phyloP scores from a whole-genome alignment of 306 rosid genomes.

The Spatholobus suberectus region DNA sequence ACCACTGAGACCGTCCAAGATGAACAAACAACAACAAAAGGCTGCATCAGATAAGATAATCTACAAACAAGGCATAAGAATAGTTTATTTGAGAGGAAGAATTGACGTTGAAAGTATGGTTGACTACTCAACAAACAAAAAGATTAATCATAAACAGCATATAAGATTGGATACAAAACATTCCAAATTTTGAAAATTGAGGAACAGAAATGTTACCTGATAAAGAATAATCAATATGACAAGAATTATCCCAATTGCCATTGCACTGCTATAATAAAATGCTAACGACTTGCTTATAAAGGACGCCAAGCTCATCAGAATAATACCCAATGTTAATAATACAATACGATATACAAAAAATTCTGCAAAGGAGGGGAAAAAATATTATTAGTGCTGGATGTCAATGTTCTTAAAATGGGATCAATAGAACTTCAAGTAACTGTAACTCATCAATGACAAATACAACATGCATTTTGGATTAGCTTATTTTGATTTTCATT shows the following conservation, averaged over 20 bases:
- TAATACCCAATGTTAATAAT: constrained; percentile 63
- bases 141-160: constrained; percentile 5
- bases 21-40: constrained; percentile 2
- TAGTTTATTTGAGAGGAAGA: not conserved
- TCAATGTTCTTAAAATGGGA: constrained; percentile 9
- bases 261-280: constrained; percentile 84
- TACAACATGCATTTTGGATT: not conserved
- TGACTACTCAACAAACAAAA: constrained; percentile 12
- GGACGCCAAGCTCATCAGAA: constrained; percentile 76
- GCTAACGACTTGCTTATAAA: constrained; percentile 70
- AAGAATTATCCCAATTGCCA: constrained; percentile 83
- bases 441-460: constrained; percentile 24
- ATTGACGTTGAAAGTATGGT: constrained; percentile 2
- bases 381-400: constrained; percentile 5
- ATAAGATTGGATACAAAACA: constrained; percentile 4
- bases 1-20: constrained; percentile 18
- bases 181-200: not conserved
- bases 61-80: not conserved
- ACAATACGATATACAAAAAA: constrained; percentile 64
- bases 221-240: constrained; percentile 83
- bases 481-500: not conserved
- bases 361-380: constrained; percentile 60
- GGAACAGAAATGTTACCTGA: constrained; percentile 67
- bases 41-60: constrained; percentile 16
- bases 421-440: constrained; percentile 20